Conservation (phyloP, 306 rosid genomes). For the Prunus dulcis region DNA sequence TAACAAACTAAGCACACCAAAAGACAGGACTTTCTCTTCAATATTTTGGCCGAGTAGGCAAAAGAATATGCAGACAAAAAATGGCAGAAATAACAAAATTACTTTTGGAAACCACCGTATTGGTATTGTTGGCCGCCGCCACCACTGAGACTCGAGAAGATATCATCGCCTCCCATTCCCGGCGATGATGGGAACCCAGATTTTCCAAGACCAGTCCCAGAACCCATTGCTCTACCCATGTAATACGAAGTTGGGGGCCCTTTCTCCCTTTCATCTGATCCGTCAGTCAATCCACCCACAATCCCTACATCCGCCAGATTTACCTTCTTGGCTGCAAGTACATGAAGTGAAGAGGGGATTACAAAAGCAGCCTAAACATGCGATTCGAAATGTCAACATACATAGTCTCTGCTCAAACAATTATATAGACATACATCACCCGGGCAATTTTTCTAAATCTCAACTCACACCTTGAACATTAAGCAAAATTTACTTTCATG, state of each 20-base stretch:
- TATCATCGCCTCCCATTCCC: slow-evolving; percentile 46
- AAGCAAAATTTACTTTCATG: neutral
- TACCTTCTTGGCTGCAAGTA: slow-evolving; percentile 81
- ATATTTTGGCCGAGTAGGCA: slow-evolving; percentile 31
- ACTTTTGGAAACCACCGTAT: slow-evolving; percentile 84
- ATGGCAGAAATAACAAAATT: slow-evolving; percentile 15
- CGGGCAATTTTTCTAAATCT: neutral
- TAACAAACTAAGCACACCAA: slow-evolving; percentile 39
- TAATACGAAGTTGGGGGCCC: slow-evolving; percentile 62
- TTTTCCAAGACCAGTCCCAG: slow-evolving; percentile 81
- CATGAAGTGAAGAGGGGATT: slow-evolving; percentile 11
- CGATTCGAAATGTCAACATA: neutral
- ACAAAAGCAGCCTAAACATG: neutral
- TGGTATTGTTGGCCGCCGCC: slow-evolving; percentile 55
- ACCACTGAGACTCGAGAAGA: slow-evolving; percentile 54
- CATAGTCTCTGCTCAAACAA: neutral
- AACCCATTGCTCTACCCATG: slow-evolving; percentile 97
- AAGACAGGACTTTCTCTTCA: slow-evolving; percentile 17
- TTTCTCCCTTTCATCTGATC: slow-evolving; percentile 71
- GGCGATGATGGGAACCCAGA: slow-evolving; percentile 63
- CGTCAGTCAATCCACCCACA: slow-evolving; percentile 77
- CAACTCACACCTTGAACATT: neutral
- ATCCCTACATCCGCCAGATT: slow-evolving; percentile 72
- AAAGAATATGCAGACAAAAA: slow-evolving; percentile 27
- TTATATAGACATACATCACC: neutral